Evolutionary conservation across 2,329 filamentous ascomycete genomes (phyloP), one percentile per base, ranked within the genome.

Genomic region (Alternaria angustiovoidea): DNA sequence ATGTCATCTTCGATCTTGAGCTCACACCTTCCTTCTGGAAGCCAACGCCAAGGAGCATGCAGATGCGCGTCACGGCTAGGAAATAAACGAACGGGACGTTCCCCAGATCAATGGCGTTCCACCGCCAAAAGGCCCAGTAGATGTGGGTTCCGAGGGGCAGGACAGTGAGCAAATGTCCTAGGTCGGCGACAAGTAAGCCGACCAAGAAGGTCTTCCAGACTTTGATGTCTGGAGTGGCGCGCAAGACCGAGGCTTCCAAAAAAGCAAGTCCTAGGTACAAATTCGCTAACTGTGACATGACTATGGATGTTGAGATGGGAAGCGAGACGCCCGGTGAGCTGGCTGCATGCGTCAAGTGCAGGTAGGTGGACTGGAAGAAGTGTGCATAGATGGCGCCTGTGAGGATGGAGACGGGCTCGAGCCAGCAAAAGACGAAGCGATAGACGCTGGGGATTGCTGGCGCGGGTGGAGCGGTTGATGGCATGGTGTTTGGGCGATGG

Each of bases 211-310:
- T 83, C 65, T 81, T 84, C 91, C 91, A 94, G 58, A 94, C 91
- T 24, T 83, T 82, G 34, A 89, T 72, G 79, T 93, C 88, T 51
- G 81, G 80, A 7, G 91, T 92, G 16, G 86, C 83, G 42, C 92
- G 88, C 65, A 94, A 83, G 12, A 94, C 88, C 24, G 93, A 79
- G 2, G 90, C 90, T 79, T 95, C 91, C 79, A 91, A 92, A 71
- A 94, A 79, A 56, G 90, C 87, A 77, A 94, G 92, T 59, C 91
- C 85, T 39, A 94, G 78, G 79, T 94, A 94, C 63, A 94, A 82
- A 78, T 93, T 94, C 43, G 89, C 90, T 32, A 94, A 85, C 79
- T 94, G 91, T 18, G 88, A 87, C 69, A 94, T 82, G 41, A 88
- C 87, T 59, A 93, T 87, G 9, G 86, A 85, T 1, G 89, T 90